Evolutionary conservation across 768 basidiomycete genomes (phyloP), one percentile per base, ranked within the genome.

Genomic region (Trametes cingulata): DNA sequence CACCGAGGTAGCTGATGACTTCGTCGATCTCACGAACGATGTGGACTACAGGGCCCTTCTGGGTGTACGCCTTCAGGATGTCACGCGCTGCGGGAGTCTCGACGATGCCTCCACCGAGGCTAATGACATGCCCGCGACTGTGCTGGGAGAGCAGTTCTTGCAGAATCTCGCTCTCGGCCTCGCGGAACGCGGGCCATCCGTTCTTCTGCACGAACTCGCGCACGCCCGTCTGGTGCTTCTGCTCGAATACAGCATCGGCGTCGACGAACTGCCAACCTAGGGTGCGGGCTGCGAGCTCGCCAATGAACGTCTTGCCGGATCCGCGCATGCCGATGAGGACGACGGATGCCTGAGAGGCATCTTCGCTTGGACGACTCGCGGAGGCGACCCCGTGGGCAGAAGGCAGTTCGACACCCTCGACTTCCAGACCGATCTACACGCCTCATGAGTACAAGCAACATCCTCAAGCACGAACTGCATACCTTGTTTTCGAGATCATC

Each of bases 401-500:
- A 15, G 80, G 72, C 13, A 95, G 76, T 63, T 98, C 93, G 41
- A 93, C 86, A 19, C 96, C 97, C 68, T 89, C 85, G 29, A 94
- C 89, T 48, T 85, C 79, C 60, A 98, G 81, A 12, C 96, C 96
- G 53, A 98, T 94, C 94, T 96, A 66, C 1, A 39, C 29, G 24
- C 1, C 12, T 2, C 9, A 36, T 60, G n/a, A 52, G 43, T n/a
- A 15, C 37, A 40, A 49, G 40, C 50, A 24, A 25, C 52, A 12
- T 14, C 12, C 9, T 9, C 25, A 13, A 51, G 14, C 24, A 45
- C 29, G 39, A 41, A 46, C 10, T n/a, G 43, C 77, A 2, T 51
- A 91, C 93, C 85, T 97, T 97, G 78, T 93, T 95, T 71, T 92
- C 85, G 24, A 99, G 80, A 73, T 98, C 97, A 70, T 98, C 97